These are phyloP conservation scores for Aphanomyces stellatus DNA, from an alignment of 352 stramenopile species.

Conservation along the genomic window DNA sequence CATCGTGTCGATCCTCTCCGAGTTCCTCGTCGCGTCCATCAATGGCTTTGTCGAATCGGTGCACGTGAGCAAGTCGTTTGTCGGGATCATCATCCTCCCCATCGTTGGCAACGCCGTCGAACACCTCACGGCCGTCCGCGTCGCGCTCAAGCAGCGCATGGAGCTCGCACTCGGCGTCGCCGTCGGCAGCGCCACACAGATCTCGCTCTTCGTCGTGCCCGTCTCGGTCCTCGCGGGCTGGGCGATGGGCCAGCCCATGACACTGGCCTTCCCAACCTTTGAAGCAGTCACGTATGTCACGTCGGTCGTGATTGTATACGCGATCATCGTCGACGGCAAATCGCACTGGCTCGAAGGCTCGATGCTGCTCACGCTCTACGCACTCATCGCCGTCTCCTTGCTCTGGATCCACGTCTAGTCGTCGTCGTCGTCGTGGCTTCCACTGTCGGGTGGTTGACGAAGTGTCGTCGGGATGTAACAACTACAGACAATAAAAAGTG, in stretches of 20 bases:
- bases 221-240: conserved; percentile 93
- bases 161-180: conserved; percentile 97
- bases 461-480: neutral
- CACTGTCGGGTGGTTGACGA: no score
- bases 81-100: conserved; percentile 94
- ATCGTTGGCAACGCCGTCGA: conserved; percentile 98
- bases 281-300: conserved; percentile 96
- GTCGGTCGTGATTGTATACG: conserved; percentile 93
- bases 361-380: conserved; percentile 87
- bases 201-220: conserved; percentile 96
- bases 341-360: conserved; percentile 90
- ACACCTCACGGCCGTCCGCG: conserved; percentile 94
- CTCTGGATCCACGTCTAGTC: conserved; percentile 56
- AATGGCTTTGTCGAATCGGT: conserved; percentile 61
- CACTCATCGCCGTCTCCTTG: conserved; percentile 78
- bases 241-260: conserved; percentile 90
- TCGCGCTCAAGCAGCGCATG: conserved; percentile 98
- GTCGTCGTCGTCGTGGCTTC: no score
- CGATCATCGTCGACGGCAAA: conserved; percentile 84
- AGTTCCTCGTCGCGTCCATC: conserved; percentile 86
- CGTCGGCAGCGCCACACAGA: conserved; percentile 95
- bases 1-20: conserved; percentile 89
- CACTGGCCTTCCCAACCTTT: conserved; percentile 93
- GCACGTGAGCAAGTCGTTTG: conserved; percentile 77
- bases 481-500: no score